These are phyloP conservation scores for Citrullus amarus DNA, from an alignment of 306 rosid species.

Conservation along the genomic window DNA sequence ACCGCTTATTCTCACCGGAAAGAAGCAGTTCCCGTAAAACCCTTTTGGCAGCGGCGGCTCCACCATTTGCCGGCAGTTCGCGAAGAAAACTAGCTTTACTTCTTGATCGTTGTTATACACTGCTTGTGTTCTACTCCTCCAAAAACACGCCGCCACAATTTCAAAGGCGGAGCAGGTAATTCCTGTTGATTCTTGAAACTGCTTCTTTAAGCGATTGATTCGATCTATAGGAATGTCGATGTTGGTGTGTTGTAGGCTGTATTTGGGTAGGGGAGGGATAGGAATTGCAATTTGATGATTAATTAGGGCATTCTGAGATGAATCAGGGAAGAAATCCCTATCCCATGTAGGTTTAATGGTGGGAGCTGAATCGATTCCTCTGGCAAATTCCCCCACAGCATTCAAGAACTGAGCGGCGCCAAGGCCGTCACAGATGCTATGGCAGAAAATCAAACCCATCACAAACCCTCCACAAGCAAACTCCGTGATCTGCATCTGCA, in stretches of 20 bases:
- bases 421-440: slow-evolving; percentile 69
- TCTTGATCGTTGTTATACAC: slow-evolving; percentile 1
- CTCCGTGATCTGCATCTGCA: slow-evolving; percentile 61
- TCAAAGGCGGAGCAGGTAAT: slow-evolving; percentile 51
- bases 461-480: slow-evolving; percentile 68
- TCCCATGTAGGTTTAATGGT: slow-evolving; percentile 47
- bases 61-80: slow-evolving; percentile 54
- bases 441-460: slow-evolving; percentile 61
- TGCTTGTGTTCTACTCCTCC: slow-evolving; percentile 51
- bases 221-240: slow-evolving; percentile 36
- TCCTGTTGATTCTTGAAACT: slow-evolving; percentile 35
- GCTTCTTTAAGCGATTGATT: slow-evolving; percentile 28
- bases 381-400: slow-evolving; percentile 55
- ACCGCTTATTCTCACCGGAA: slow-evolving; percentile 37
- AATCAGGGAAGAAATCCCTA: slow-evolving; percentile 30
- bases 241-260: slow-evolving; percentile 31
- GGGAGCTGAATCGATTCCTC: slow-evolving; percentile 26
- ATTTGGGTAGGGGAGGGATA: slow-evolving; percentile 5
- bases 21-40: slow-evolving; percentile 81
- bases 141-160: slow-evolving; percentile 42
- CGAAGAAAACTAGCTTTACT: slow-evolving; percentile 48
- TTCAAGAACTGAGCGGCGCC: slow-evolving; percentile 83
- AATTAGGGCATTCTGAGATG: neutral
- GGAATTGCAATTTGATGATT: neutral
- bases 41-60: slow-evolving; percentile 61